phyloP scores from a whole-genome alignment of 1,139 yeast species.

The Kluyveromyces sp. region DNA sequence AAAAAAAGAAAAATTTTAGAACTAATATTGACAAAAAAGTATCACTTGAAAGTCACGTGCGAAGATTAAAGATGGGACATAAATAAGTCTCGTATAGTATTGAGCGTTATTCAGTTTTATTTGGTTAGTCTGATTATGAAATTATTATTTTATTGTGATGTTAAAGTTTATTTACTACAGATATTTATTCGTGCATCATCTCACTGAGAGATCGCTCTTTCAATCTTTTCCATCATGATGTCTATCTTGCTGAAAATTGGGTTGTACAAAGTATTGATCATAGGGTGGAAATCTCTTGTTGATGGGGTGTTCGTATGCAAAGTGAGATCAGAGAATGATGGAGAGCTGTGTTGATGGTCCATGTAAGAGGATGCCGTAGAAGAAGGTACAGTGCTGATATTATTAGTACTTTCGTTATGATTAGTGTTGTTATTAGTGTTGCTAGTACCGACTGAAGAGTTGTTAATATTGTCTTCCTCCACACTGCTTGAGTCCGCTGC shows the following conservation, averaged over 20 bases:
- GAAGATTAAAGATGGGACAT: no score
- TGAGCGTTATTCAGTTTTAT: no score
- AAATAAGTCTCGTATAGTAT: no score
- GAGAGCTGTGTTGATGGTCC: conserved; percentile 1
- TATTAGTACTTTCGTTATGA: background rate
- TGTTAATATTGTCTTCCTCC: background rate
- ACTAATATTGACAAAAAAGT: no score
- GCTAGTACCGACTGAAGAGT: background rate
- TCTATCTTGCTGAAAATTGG: conserved; percentile 45
- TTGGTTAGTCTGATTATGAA: no score
- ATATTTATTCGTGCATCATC: no score
- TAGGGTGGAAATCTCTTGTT: conserved; percentile 32
- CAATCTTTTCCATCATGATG: conserved; percentile 30
- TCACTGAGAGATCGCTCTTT: conserved; percentile 6
- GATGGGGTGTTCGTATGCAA: background rate
- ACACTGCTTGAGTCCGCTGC: background rate
- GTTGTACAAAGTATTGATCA: conserved; percentile 40
- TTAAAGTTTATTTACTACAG: no score
- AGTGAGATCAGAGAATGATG: conserved; percentile 1
- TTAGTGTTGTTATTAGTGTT: no score
- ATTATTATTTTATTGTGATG: no score
- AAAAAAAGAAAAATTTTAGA: no score
- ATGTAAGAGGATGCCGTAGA: conserved; percentile 2
- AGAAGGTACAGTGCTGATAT: background rate
- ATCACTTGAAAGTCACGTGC: no score